Evolutionary conservation across 2,329 filamentous ascomycete species (phyloP), one percentile per base, ranked within the genome.

Genomic region (Aurifilum marmelostoma): DNA sequence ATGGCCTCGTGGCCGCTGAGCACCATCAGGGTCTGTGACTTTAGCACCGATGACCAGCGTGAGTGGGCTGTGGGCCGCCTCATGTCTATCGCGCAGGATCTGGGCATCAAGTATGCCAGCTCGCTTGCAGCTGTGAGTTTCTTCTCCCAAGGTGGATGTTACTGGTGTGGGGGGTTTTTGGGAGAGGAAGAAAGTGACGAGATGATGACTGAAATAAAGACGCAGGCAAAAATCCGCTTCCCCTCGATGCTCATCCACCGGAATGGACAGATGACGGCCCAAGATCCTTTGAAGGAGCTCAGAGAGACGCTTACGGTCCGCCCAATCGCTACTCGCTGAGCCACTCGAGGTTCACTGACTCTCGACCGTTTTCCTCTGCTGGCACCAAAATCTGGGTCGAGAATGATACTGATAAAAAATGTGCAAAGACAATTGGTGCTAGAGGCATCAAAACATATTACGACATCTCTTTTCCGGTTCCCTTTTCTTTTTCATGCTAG

Each of bases 171-270:
- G 11, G 21, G n/a, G n/a, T n/a, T n/a, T n/a, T n/a, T n/a, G n/a
- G n/a, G n/a, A n/a, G n/a, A n/a, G n/a, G n/a, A n/a, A n/a, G n/a
- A n/a, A n/a, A n/a, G n/a, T n/a, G n/a, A n/a, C n/a, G n/a, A n/a
- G n/a, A n/a, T n/a, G 2, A 39, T 65, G 29, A 65, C 18, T n/a
- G 14, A 21, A 34, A 16, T 52, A 32, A 2, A 7, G 27, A 24
- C n/a, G 32, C 60, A 88, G 87, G 80, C 88, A 63, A 82, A 87
- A 74, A 77, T 89, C 66, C 85, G 87, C 27, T 80, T 89, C 24
- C 88, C 88, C 1, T 89, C 86, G 0, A 89, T 89, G 87, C 81
- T 89, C 71, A 88, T 90, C 75, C 83, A 81, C 27, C 79, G 83
- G 43, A 86, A 88, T 72, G 81, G 81, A 4, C 75, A 86, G 12